Conservation (phyloP, 805 yeast genomes). For the Hanseniaspora lindneri region DNA sequence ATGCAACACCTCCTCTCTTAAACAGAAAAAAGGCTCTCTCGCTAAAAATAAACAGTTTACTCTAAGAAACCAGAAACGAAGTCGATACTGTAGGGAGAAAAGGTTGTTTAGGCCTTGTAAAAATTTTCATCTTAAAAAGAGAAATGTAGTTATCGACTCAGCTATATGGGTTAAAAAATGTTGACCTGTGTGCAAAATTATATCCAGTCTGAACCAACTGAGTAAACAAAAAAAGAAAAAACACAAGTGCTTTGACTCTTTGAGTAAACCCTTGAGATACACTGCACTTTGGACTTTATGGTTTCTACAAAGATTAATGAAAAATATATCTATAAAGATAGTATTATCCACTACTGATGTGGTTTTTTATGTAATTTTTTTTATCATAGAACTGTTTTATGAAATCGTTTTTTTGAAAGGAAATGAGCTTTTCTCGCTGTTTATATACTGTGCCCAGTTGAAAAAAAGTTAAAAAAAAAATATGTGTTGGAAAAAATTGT, state of each 20-base stretch:
- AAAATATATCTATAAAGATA: constrained; percentile 32
- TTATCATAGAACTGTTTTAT: too few relatives aligned
- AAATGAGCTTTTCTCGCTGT: too few relatives aligned
- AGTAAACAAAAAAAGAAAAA: background rate
- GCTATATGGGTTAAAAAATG: constrained; percentile 30
- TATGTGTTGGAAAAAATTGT: background rate
- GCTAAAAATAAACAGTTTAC: constrained; percentile 19
- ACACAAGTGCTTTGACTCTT: background rate
- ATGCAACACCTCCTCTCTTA: constrained; percentile 14
- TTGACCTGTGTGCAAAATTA: constrained; percentile 16
- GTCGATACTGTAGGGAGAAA: constrained; percentile 27
- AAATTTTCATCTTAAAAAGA: constrained; percentile 12
- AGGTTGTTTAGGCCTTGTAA: constrained; percentile 32
- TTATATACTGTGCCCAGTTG: background rate
- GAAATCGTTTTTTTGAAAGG: too few relatives aligned
- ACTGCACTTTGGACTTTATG: constrained; percentile 24
- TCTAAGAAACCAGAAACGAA: constrained; percentile 36
- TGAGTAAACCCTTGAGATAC: constrained; percentile 3
- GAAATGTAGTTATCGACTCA: constrained; percentile 22
- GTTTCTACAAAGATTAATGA: constrained; percentile 31
- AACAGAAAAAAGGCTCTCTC: constrained; percentile 13
- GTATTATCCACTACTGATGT: constrained; percentile 36
- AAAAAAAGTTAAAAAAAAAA: background rate
- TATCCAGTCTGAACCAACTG: constrained; percentile 30
- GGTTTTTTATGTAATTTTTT: constrained; percentile 19